These are phyloP conservation scores for Trypanosoma vivax DNA, from an alignment of 208 protist genomes.

Conservation along the genomic window DNA sequence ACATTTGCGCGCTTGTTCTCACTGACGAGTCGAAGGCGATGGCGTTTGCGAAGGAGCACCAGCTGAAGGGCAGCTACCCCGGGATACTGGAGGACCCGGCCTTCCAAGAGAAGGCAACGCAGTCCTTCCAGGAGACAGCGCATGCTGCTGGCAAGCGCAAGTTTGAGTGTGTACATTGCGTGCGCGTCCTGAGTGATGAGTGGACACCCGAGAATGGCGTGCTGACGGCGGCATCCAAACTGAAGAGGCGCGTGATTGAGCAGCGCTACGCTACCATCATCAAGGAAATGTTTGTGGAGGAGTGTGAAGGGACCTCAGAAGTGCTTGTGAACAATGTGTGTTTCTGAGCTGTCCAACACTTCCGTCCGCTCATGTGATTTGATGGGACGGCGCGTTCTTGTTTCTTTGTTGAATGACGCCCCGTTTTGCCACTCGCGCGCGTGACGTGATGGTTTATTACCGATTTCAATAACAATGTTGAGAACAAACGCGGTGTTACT, in stretches of 20 bases:
- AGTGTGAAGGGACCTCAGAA: background rate
- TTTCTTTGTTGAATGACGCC: too few species aligned
- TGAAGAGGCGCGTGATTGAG: constrained; percentile 53
- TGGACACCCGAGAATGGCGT: constrained; percentile 83
- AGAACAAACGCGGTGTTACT: too few species aligned
- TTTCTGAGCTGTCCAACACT: too few species aligned
- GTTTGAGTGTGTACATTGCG: constrained; percentile 56
- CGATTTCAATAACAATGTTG: too few species aligned
- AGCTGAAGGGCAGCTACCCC: constrained; percentile 17
- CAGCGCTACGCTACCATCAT: constrained; percentile 53
- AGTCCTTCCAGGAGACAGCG: constrained; percentile 27
- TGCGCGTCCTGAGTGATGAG: constrained; percentile 55
- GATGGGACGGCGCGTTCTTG: too few species aligned
- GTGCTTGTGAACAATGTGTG: too few species aligned
- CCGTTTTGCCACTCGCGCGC: too few species aligned
- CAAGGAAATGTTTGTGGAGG: constrained; percentile 40
- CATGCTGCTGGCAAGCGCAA: constrained; percentile 44
- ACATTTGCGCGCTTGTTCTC: constrained; percentile 55
- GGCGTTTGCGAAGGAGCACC: constrained; percentile 31
- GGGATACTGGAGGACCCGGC: constrained; percentile 4
- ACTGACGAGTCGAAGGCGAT: constrained; percentile 59
- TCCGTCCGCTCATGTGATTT: too few species aligned
- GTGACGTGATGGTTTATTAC: too few species aligned
- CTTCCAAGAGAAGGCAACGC: constrained; percentile 28
- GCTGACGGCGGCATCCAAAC: constrained; percentile 66